A percentile compares a stretch with the other conserved stretches of the same genome.
These are phyloP conservation scores for Kwoniella dendrophila DNA, from an alignment of 768 basidiomycete genomes.

Conservation along the genomic window DNA sequence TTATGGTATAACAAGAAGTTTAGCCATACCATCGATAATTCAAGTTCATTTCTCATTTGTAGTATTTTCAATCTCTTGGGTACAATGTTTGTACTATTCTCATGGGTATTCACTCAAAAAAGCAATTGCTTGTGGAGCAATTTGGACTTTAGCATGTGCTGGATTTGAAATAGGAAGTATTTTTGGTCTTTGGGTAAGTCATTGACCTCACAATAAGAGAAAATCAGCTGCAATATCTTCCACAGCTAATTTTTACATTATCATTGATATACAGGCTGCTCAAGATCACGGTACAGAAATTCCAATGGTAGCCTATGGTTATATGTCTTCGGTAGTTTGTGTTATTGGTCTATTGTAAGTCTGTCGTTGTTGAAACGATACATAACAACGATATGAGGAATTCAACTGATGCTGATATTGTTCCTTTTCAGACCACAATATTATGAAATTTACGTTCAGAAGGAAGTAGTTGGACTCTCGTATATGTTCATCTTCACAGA, in stretches of 20 bases:
- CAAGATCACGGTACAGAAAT: slow-evolving; percentile 55
- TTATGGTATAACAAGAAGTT: slow-evolving; percentile 66
- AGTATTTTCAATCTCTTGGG: slow-evolving; percentile 67
- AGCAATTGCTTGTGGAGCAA: slow-evolving; percentile 56
- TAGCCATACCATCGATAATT: slow-evolving; percentile 70
- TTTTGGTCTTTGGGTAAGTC: slow-evolving; percentile 63
- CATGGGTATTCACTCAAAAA: slow-evolving; percentile 55
- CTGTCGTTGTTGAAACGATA: not conserved
- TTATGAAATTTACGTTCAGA: slow-evolving; percentile 69
- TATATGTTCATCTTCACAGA: slow-evolving; percentile 71
- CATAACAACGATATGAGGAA: slow-evolving; percentile 35
- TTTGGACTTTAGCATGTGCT: slow-evolving; percentile 59
- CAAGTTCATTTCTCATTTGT: slow-evolving; percentile 62
- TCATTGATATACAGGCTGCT: slow-evolving; percentile 53
- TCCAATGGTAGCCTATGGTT: slow-evolving; percentile 64
- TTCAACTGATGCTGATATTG: not conserved
- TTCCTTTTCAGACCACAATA: slow-evolving; percentile 63
- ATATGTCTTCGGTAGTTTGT: slow-evolving; percentile 65
- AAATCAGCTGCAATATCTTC: not conserved
- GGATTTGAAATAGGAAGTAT: slow-evolving; percentile 66
- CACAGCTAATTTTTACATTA: not conserved
- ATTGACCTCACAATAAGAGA: too few relatives aligned
- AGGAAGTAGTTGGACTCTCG: slow-evolving; percentile 64
- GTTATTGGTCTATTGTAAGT: slow-evolving; percentile 61
- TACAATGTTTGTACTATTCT: slow-evolving; percentile 73